These are phyloP conservation scores for Solanum hybrid DNA, from an alignment of 305 asterid genomes.

Conservation along the genomic window DNA sequence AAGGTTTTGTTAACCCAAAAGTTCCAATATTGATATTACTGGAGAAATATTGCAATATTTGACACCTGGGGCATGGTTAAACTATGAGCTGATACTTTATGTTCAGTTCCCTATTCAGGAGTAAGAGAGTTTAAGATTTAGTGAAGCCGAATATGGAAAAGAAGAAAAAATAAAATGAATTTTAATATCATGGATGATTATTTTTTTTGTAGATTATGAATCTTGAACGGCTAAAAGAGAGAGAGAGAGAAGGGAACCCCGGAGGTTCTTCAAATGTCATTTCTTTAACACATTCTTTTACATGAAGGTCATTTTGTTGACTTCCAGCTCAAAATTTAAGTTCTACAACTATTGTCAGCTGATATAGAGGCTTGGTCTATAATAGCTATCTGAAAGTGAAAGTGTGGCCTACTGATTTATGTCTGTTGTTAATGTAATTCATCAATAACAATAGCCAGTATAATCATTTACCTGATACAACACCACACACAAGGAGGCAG, in stretches of 20 bases:
- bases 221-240: slow-evolving; percentile 63
- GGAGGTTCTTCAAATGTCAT: slow-evolving; percentile 73
- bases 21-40: slow-evolving; percentile 55
- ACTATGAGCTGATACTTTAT: slow-evolving; percentile 50
- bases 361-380: neutral
- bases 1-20: slow-evolving; percentile 40
- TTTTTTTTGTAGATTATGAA: slow-evolving; percentile 67
- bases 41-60: slow-evolving; percentile 64
- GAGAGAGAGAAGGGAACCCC: slow-evolving; percentile 72
- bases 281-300: slow-evolving; percentile 79
- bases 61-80: slow-evolving; percentile 56
- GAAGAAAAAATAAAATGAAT: neutral
- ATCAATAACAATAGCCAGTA: neutral
- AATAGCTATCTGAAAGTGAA: neutral
- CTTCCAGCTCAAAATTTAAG: neutral
- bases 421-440: neutral
- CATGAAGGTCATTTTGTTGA: slow-evolving; percentile 46
- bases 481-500: neutral
- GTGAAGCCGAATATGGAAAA: neutral
- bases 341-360: neutral
- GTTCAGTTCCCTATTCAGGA: neutral
- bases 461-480: neutral
- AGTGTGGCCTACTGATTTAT: neutral
- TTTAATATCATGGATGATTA: too few relatives aligned
- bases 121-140: neutral